Percentiles rank a stretch among this genome's conserved stretches.
These are phyloP conservation scores for Wallacemonas rigidus DNA, from an alignment of 208 protist species.

Conservation along the genomic window DNA sequence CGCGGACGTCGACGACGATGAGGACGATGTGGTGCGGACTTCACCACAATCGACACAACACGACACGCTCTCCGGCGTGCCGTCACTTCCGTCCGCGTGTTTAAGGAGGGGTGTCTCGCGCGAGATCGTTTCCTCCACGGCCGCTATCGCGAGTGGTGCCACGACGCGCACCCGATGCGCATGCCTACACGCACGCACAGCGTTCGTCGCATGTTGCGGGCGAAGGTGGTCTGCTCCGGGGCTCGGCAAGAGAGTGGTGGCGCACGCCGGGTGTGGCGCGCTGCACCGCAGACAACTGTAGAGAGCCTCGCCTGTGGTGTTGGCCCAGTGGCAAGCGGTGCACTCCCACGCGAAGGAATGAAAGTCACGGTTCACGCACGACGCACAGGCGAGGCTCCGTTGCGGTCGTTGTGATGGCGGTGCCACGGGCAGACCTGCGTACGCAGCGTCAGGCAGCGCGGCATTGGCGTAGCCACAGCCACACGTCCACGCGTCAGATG, in stretches of 20 bases:
- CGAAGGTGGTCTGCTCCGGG: background rate
- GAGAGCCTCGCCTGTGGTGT: conserved; percentile 36
- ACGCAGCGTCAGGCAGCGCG: background rate
- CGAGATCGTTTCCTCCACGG: too few species aligned
- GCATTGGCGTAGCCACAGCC: conserved; percentile 50
- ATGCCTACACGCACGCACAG: too few species aligned
- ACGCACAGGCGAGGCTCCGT: conserved; percentile 25
- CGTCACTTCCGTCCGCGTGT: too few species aligned
- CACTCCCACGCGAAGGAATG: conserved; percentile 56
- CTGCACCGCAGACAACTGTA: conserved; percentile 57
- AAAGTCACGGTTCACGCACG: conserved; percentile 45
- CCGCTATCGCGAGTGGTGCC: too few species aligned
- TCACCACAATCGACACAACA: background rate
- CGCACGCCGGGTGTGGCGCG: conserved; percentile 40
- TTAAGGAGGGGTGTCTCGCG: too few species aligned
- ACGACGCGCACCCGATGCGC: too few species aligned
- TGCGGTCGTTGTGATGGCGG: too few species aligned
- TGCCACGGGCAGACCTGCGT: too few species aligned
- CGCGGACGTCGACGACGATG: background rate
- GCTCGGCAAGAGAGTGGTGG: background rate
- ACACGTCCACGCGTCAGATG: conserved; percentile 36
- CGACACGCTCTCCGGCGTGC: too few species aligned
- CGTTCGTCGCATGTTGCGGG: background rate
- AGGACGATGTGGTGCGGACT: background rate
- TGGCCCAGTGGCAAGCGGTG: conserved; percentile 38